Base-by-base conservation (phyloP, 2,329 filamentous ascomycete species). In the Penicillium fuscoglaucum region DNA sequence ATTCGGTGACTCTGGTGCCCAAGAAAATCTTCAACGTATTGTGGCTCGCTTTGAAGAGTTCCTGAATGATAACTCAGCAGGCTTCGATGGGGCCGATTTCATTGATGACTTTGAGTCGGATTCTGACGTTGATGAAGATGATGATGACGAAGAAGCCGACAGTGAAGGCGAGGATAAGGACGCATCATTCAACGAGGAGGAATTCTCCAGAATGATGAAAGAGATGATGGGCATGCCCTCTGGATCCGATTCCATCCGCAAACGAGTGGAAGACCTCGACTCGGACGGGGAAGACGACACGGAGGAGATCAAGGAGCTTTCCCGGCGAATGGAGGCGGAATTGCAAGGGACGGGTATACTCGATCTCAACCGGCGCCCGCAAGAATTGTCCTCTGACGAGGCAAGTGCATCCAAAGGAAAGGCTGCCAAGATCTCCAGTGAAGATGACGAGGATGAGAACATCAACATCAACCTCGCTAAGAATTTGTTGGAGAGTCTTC, bases 31-130 rank as follows among this genome's bases (percentile, higher is more conserved):
- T 24, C 87, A 89, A 54, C 93, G 93, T 70, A 96, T 98, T 72
- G 95, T 99, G 0, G 89, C 90, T 47, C 86, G 91, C n/a, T 98
- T 99, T 69, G 92, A 97, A 70, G 82, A 89, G 13, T 98, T 99
- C 67, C 76, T 99, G 46, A 90, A 96, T 56, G 91, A 98, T 66
- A 90, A 96, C 12, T 84, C 83, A 46, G 91, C 92, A 0, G 93
- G 90, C 1, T 73, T 87, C 6, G 92, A 96, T 47, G 93, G 92
- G 0, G 90, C 88, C 0, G 87, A 91, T 59, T 74, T 90, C 28
- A 73, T 81, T 31, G 81, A 84, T 60, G 88, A 90, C 10, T 90
- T 90, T 82, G 89, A 90, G 59, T 76, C 82, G 17, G 87, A 90
- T 60, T 81, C 87, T 44, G 80, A 84, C 13, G 79, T 82, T 6